These are phyloP conservation scores for Coriaria nepalensis DNA, from an alignment of 306 rosid species.

Conservation along the genomic window DNA sequence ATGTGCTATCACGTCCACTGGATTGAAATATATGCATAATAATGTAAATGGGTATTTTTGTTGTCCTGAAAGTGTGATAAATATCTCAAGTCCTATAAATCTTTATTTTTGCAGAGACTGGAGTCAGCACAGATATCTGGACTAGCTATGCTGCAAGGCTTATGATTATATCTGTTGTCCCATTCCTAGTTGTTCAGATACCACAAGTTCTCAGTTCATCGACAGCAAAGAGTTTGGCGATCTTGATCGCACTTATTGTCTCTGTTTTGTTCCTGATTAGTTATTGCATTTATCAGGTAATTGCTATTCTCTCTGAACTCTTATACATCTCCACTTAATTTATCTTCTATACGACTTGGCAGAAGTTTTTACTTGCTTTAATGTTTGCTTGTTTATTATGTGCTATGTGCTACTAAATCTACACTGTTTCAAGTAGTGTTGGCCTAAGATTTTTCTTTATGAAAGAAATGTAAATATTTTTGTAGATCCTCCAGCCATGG, in stretches of 20 bases:
- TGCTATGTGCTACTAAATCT: too few species aligned
- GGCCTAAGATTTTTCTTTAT: too few species aligned
- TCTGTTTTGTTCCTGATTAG: slow-evolving; percentile 34
- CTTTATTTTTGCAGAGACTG: slow-evolving; percentile 59
- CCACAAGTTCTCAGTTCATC: slow-evolving; percentile 67
- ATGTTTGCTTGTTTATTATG: too few species aligned
- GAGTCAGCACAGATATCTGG: slow-evolving; percentile 92
- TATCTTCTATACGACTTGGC: too few species aligned
- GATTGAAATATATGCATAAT: too few species aligned
- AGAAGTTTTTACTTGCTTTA: background rate
- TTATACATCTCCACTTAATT: background rate
- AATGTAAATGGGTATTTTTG: too few species aligned
- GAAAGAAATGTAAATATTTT: slow-evolving; percentile 1
- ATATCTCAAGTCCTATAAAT: slow-evolving; percentile 4
- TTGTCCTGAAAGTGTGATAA: background rate
- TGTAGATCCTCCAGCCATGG: slow-evolving; percentile 93
- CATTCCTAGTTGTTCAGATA: slow-evolving; percentile 74
- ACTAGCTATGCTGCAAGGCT: slow-evolving; percentile 78
- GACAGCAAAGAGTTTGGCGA: slow-evolving; percentile 59
- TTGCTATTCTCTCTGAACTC: background rate
- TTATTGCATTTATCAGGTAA: slow-evolving; percentile 84
- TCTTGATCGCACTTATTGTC: slow-evolving; percentile 62
- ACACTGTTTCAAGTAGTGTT: too few species aligned
- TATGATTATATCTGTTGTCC: slow-evolving; percentile 64
- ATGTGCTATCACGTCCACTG: too few species aligned